Evolutionary conservation across 176 grass and related monocot genomes (phyloP).

Genomic region (Zizania latifolia): DNA sequence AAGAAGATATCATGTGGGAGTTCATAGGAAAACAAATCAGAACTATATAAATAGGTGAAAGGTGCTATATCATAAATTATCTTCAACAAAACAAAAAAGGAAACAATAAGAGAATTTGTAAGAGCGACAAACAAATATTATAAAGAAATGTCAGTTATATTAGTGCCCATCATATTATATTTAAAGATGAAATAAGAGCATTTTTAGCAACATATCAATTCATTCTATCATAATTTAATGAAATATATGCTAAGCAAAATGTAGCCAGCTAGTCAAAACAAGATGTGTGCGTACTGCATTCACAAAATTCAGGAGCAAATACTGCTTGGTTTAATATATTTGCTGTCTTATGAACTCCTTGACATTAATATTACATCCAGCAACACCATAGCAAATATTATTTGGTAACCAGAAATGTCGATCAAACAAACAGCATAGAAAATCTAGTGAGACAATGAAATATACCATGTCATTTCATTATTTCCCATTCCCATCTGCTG

Average conservation of each 20-base stretch:
- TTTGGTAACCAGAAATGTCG: too few relatives aligned
- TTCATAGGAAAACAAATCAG: too few relatives aligned
- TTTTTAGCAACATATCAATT: neutral
- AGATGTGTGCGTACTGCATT: neutral
- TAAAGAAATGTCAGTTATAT: slow-evolving; percentile 2
- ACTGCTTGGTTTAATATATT: neutral
- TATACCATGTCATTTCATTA: slow-evolving; percentile 93
- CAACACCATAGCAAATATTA: neutral
- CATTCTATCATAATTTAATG: neutral
- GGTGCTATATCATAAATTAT: neutral
- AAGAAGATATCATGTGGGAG: neutral
- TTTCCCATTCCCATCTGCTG: slow-evolving; percentile 86
- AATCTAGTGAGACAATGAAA: slow-evolving; percentile 11
- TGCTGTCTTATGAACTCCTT: neutral
- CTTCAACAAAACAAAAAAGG: neutral
- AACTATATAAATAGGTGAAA: slow-evolving; percentile 1
- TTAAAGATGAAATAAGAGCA: slow-evolving; percentile 3
- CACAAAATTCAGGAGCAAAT: neutral
- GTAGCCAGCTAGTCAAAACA: slow-evolving; percentile 6
- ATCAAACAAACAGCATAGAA: too few relatives aligned
- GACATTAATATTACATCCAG: neutral
- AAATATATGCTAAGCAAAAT: neutral
- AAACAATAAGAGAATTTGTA: neutral
- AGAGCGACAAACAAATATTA: neutral
- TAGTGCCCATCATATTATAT: neutral